A percentile compares a stretch with the other conserved stretches of the same genome.
phyloP scores from a whole-genome alignment of 257 asterid genomes.

The Ligustrum vulgare region DNA sequence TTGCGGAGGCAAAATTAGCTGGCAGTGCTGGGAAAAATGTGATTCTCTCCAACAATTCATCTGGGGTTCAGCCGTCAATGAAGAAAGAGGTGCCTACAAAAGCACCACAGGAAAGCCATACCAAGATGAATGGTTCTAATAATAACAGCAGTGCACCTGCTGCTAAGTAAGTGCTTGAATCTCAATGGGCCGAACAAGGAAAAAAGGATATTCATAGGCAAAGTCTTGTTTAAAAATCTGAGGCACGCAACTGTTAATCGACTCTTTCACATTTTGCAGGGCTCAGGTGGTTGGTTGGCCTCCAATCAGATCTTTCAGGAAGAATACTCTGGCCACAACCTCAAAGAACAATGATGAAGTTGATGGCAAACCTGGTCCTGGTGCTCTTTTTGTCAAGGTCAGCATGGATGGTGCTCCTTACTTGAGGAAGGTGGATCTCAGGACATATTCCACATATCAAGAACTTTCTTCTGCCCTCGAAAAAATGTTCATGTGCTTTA shows the following conservation, averaged over 20 bases:
- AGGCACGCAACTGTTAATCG: conserved; percentile 17
- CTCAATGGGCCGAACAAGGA: neutral
- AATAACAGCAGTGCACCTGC: conserved; percentile 53
- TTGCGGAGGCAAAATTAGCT: conserved; percentile 31
- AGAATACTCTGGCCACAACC: conserved; percentile 63
- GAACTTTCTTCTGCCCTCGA: conserved; percentile 83
- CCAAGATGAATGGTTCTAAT: conserved; percentile 45
- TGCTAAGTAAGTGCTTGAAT: conserved; percentile 59
- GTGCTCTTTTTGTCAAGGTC: conserved; percentile 77
- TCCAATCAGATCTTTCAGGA: conserved; percentile 78
- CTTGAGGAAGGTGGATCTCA: conserved; percentile 85
- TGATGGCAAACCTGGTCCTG: conserved; percentile 71
- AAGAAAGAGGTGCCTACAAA: conserved; percentile 43
- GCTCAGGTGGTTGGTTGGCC: conserved; percentile 98
- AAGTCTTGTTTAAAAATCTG: neutral
- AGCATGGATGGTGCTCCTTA: conserved; percentile 98
- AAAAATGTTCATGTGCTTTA: conserved; percentile 88
- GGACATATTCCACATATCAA: conserved; percentile 59
- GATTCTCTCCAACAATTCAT: conserved; percentile 33
- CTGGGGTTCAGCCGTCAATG: conserved; percentile 33
- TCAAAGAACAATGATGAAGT: conserved; percentile 74
- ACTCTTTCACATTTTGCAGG: conserved; percentile 27
- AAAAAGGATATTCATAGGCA: neutral
- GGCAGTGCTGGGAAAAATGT: conserved; percentile 38
- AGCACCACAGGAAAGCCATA: conserved; percentile 37